Evolutionary conservation across 2,329 filamentous ascomycete species (phyloP), one percentile per base, ranked within the genome.

Genomic region (Cytospora leucostoma): DNA sequence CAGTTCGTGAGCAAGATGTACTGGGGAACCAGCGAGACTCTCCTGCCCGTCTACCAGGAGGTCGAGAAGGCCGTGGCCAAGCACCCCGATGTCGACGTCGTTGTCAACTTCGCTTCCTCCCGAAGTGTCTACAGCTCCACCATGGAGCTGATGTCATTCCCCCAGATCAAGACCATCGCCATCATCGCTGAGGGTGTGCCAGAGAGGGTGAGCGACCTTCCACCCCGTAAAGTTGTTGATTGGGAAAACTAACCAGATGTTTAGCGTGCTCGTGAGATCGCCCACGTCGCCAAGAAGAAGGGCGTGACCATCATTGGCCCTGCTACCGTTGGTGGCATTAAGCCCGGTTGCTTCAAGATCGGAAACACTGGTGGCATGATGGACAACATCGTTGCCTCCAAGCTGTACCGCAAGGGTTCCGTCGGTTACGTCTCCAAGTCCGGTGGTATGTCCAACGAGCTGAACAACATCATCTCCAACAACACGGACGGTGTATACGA

Each of bases 1-100:
- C 95, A 99, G 82, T 99, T 99, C 88, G 95, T 99, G 77, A 97
- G 93, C 89, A 99, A 99, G 89, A 98, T 99, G 95, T 99, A 99
- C 91, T 99, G 95, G 95, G 95, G 95, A 75, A 99, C 95, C 76
- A 97, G 93, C 83, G 95, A 99, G 86, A 99, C 95, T 68, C 89
- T 99, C 70, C 88, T 99, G 72, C 95, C 95, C 68, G 95, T 99
- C 77, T 99, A 99, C 87, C 94, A 99, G 83, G 87, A 92, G 75
- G 90, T 93, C 56, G 83, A 87, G 71, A 96, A 97, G 85, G 95
- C 95, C 72, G 88, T 97, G 76, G 87, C 87, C 79, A 99, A 99
- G 89, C 95, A 99, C 86, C 88, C 85, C 67, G 95, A 99, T 71
- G 95, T 98, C 68, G 95, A 99, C 78, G 93, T 93, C 63, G 91